Conservation (phyloP, 164 flowering plant genomes). For the Nymphaea colorata region DNA sequence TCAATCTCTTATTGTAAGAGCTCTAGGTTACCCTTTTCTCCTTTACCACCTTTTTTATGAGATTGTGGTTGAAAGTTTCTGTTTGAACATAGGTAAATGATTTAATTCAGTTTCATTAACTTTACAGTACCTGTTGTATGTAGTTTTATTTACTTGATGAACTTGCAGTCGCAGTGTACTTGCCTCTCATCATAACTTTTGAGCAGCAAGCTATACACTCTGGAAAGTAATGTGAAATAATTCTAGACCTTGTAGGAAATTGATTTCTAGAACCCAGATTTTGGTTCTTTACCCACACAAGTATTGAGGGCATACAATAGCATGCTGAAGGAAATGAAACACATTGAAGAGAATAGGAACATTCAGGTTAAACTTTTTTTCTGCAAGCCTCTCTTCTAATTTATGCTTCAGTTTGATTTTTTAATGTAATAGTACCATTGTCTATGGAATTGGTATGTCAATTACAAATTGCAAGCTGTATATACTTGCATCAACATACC, state of each 20-base stretch:
- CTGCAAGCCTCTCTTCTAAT: too few species aligned
- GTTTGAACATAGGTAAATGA: background rate
- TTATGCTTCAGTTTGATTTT: too few species aligned
- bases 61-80: background rate
- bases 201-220: background rate
- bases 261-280: too few species aligned
- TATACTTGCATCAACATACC: too few species aligned
- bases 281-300: background rate
- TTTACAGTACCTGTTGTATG: background rate
- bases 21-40: background rate
- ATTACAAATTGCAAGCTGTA: too few species aligned
- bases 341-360: too few species aligned
- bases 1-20: slow-evolving; percentile 56
- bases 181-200: background rate
- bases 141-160: background rate
- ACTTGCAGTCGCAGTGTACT: background rate
- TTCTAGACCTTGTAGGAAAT: background rate
- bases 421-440: too few species aligned
- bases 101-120: background rate
- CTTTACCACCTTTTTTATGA: background rate
- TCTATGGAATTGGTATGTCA: too few species aligned
- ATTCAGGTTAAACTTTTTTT: too few species aligned
- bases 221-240: too few species aligned
- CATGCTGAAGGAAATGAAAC: too few species aligned
- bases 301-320: too few species aligned